Evolutionary conservation across 345 rosid genomes (phyloP).

Genomic region (Brassica nigra): DNA sequence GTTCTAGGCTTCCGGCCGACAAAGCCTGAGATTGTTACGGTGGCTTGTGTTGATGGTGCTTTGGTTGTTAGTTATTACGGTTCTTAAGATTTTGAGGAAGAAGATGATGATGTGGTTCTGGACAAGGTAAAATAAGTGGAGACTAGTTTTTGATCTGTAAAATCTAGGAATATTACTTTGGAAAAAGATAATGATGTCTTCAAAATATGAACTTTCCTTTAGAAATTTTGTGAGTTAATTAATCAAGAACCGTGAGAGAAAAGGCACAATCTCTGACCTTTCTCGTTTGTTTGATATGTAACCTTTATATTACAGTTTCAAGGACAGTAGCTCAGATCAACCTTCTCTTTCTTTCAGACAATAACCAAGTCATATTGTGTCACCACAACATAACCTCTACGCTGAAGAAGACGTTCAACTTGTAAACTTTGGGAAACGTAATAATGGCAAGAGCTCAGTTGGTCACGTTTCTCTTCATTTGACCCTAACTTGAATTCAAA

Average conservation of each 20-base stretch:
- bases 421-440: too few relatives aligned
- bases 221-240: background rate
- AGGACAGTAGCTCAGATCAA: too few relatives aligned
- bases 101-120: conserved; percentile 45
- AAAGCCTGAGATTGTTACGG: conserved; percentile 91
- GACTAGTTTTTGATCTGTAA: conserved; percentile 89
- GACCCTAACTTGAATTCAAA: too few relatives aligned
- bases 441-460: too few relatives aligned
- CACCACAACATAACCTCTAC: too few relatives aligned
- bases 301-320: too few relatives aligned
- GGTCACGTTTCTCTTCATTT: too few relatives aligned
- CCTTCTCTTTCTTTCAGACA: too few relatives aligned
- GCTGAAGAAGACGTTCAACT: too few relatives aligned
- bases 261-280: background rate
- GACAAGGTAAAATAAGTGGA: conserved; percentile 74
- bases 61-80: conserved; percentile 65
- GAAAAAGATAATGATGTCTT: background rate
- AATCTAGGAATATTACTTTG: background rate
- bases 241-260: background rate
- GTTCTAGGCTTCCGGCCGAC: conserved; percentile 87
- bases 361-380: too few relatives aligned
- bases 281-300: background rate
- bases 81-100: conserved; percentile 65
- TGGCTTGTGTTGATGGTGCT: conserved; percentile 66
- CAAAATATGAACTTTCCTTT: background rate